phyloP scores from a whole-genome alignment of 1,284 basidiomycete species.

The Crucibulum parvulum region DNA sequence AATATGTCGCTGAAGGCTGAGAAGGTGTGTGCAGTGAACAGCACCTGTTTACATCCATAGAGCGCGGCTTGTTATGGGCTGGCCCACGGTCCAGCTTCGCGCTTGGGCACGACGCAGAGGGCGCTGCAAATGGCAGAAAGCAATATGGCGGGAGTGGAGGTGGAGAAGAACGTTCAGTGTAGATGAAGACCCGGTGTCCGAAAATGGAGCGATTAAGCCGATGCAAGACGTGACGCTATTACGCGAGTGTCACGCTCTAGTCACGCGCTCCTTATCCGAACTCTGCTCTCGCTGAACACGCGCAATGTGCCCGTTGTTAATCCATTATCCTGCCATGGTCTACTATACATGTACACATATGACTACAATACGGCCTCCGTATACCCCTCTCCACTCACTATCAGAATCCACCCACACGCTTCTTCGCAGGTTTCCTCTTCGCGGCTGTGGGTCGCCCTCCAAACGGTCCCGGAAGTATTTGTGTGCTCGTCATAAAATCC shows the following conservation, averaged over 20 bases:
- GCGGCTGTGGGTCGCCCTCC: constrained; percentile 59
- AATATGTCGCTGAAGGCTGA: constrained; percentile 6
- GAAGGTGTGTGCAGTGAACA: constrained; percentile 1
- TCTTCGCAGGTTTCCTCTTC: constrained; percentile 72
- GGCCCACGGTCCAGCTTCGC: constrained; percentile 67
- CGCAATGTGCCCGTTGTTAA: background rate
- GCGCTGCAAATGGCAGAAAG: constrained; percentile 23
- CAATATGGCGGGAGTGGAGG: constrained; percentile 16
- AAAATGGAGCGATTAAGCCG: background rate
- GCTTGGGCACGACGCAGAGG: constrained; percentile 54
- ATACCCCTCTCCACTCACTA: background rate
- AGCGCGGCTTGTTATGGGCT: constrained; percentile 63
- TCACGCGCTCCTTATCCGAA: too few species aligned
- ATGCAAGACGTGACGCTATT: too few species aligned
- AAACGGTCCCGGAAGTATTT: constrained; percentile 73
- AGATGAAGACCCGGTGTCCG: constrained; percentile 4
- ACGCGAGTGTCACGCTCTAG: too few species aligned
- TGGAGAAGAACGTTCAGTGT: constrained; percentile 14
- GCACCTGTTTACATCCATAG: constrained; percentile 83
- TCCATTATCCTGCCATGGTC: background rate
- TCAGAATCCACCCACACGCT: constrained; percentile 79
- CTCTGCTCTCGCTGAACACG: too few species aligned
- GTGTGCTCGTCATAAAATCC: constrained; percentile 64
- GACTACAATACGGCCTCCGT: background rate
- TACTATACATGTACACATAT: background rate